Conservation (phyloP, 2,329 filamentous ascomycete species). For the Hymenoscyphus fructigenus region DNA sequence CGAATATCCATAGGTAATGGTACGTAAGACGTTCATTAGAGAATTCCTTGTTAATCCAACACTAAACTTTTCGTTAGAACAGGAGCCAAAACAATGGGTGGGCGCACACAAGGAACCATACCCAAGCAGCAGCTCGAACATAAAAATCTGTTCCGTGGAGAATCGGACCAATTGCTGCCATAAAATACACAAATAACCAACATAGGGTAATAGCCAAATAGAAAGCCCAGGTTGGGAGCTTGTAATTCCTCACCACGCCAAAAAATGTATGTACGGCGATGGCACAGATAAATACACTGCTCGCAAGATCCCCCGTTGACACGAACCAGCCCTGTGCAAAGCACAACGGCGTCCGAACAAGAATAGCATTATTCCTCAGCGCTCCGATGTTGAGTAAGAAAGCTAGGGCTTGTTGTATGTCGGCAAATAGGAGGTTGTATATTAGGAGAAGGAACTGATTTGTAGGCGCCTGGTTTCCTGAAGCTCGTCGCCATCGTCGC, state of each 20-base stretch:
- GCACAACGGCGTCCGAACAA: conserved; percentile 55
- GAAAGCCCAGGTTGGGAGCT: conserved; percentile 51
- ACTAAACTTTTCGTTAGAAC: conserved; percentile 41
- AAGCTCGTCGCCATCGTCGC: conserved; percentile 25
- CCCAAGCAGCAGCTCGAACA: conserved; percentile 65
- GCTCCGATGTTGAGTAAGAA: conserved; percentile 64
- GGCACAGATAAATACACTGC: conserved; percentile 63
- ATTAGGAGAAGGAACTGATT: conserved; percentile 71
- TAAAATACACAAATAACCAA: conserved; percentile 60
- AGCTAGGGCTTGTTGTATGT: conserved; percentile 63
- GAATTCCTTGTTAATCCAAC: conserved; percentile 61
- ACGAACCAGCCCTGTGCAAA: conserved; percentile 67
- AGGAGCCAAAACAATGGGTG: too few species aligned
- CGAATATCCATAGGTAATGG: conserved; percentile 66
- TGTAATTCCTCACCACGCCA: conserved; percentile 56
- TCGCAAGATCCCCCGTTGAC: conserved; percentile 63
- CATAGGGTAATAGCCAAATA: conserved; percentile 47
- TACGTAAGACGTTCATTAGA: conserved; percentile 55
- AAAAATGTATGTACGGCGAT: conserved; percentile 68
- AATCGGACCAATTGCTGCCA: conserved; percentile 51
- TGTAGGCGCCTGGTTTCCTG: conserved; percentile 36
- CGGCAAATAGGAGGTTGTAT: conserved; percentile 67
- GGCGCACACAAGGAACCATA: conserved; percentile 37
- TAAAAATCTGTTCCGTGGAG: conserved; percentile 48
- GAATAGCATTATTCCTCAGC: conserved; percentile 52